A percentile compares a stretch with the other conserved stretches of the same genome.
Conservation (phyloP, 495 filamentous ascomycete genomes). For the Elasticomyces elasticus region DNA sequence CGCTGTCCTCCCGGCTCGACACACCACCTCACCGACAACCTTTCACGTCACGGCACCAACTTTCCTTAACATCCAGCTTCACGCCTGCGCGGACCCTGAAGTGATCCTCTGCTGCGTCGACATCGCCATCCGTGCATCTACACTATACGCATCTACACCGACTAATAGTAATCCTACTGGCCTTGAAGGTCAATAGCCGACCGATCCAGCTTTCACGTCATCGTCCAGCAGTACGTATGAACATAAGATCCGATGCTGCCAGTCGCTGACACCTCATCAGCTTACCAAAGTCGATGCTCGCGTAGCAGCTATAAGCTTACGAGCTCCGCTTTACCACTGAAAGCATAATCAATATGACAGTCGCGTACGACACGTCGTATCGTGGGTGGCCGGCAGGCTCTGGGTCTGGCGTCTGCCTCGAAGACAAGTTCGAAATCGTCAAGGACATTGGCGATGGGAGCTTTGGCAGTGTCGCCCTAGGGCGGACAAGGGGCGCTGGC, state of each 20-base stretch:
- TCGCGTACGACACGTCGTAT: conserved; percentile 29
- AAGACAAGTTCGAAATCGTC: conserved; percentile 86
- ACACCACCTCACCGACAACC: conserved; percentile 6
- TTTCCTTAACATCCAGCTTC: conserved; percentile 21
- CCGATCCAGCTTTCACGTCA: neutral
- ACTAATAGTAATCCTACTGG: conserved; percentile 19
- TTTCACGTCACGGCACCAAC: conserved; percentile 7
- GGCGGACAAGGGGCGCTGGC: conserved; percentile 80
- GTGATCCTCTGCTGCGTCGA: neutral
- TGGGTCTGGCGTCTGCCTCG: conserved; percentile 25
- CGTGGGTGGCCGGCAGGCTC: conserved; percentile 26
- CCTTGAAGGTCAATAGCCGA: neutral
- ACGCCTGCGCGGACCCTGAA: conserved; percentile 22
- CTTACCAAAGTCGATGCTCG: conserved; percentile 5
- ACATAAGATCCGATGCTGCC: neutral
- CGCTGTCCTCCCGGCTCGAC: neutral
- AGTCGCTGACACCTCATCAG: neutral
- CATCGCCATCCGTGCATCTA: conserved; percentile 1
- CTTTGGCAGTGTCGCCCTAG: conserved; percentile 91
- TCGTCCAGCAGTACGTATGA: neutral
- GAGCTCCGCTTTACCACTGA: neutral
- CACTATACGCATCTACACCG: neutral
- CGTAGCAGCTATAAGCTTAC: conserved; percentile 9
- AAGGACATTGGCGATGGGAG: conserved; percentile 99
- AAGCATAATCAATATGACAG: conserved; percentile 23